Base-by-base conservation (phyloP, 352 stramenopile genomes). In the Phytophthora syringae region DNA sequence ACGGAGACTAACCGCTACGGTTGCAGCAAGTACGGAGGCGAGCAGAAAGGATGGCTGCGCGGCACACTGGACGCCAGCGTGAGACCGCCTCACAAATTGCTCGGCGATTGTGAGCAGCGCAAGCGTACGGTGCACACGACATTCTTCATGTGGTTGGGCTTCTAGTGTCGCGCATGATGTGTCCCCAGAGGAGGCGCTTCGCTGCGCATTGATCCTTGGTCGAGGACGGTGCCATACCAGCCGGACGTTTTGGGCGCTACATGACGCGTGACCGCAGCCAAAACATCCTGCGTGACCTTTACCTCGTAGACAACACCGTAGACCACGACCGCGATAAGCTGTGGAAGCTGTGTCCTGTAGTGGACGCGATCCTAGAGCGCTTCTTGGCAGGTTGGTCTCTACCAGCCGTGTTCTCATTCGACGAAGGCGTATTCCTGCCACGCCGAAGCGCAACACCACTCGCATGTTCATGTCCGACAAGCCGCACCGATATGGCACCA, bases 391-490 rank as follows among this genome's bases (percentile, higher is more conserved):
- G 6, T 22, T 67, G 51, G 57, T 32, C 56, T 11, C 40, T 64
- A 1, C 45, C 59, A 6, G 22, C 54, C 13, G 28, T 55, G 1
- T 62, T 72, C 6, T 66, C 51, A 0, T 76, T 79, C 22, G 72
- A 76, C 18, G 62, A 76, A 52, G 72, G 62, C 18, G 58, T 74
- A 4, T 76, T 11, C 64, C 53, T 7, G 28, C 68, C 0, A 72
- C 68, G 9, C 77, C 73, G 3, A 48, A 49, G 16, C 43, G 61
- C 0, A 80, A 80, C 68, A 72, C 64, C 2, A 77, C 62, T 0
- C 49, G 62, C 3, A 69, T 74, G 58, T 77, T 73, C 25, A 77
- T 73, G 56, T 65, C 67, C 2, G 72, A 77, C 59, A 80, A 77
- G 43, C 68, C 72, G 21, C 60, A 76, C 22, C 56, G 60, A 2